Base-by-base conservation (phyloP, 805 yeast species). In the Zygosaccharomyces siamensis region DNA sequence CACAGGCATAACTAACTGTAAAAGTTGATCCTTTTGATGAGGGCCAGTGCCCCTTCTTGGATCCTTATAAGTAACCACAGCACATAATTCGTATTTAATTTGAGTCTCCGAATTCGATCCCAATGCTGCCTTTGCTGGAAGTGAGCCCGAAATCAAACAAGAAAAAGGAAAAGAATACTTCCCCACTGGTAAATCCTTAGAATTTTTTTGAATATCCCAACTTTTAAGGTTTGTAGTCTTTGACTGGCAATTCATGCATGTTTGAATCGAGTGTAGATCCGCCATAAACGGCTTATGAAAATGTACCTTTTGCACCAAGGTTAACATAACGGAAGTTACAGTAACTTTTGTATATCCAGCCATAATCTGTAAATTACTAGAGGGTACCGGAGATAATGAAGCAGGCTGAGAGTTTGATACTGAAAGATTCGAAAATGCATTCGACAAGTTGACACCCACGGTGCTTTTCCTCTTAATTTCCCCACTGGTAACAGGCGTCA, bases 91-190 rank as follows among this genome's bases (percentile, higher is more conserved):
- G 70, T 93, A 93, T 57, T 77, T 77, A 43, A 93, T 79, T 12
- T 76, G 70, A 0, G 83, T 72, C 18, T 69, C 61, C 1, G 76
- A 66, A 44, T 70, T 71, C 0, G 78, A 61, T 4, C 95, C 89
- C 14, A 86, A 63, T 7, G 69, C 59, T 30, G 82, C 66, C 1
- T 95, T 79, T 1, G 96, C 88, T 0, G 98, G 97, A 27, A 89
- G 66, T 21, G 85, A 74, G 0, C 99, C 99, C 0, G 97, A 95
- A 7, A 93, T 64, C 36, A 93, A 70, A 64, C 89, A 89, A 18
- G 95, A 84, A 63, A 93, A 92, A 1, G 99, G 99, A 64, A 87
- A 93, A 1, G 86, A 89, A 60, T 93, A 96, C 14, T 76, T 72
- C 1, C 92, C 93, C 4, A 72, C 67, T 6, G 82, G 72, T 53